Base-by-base conservation (phyloP, 2,329 filamentous ascomycete genomes). In the Ophiosphaerella narmari region DNA sequence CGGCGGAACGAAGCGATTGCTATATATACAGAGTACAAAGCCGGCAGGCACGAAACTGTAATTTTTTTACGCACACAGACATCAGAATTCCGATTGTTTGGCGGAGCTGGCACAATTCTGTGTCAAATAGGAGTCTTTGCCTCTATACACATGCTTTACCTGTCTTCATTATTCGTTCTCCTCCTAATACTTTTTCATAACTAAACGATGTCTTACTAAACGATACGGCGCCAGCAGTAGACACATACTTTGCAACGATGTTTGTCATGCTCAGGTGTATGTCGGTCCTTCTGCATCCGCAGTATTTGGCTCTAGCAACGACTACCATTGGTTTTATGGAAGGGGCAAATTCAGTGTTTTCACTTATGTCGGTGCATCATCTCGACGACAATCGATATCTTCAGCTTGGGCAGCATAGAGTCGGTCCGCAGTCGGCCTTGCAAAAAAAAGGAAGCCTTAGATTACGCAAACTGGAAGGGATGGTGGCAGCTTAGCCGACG, bases 401-500 rank as follows among this genome's bases (percentile, higher is more conserved):
- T 38, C 9, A 14, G 16, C 18, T 18, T 33, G 39, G 12, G 31
- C 11, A 37, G 14, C 14, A 29, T n/a, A 34, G 13, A 9, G 42
- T 38, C 42, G 42, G 37, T 46, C 23, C 44, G 46, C 39, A 43
- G 40, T 38, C 43, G 29, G 46, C 43, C 38, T 41, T 43, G 40
- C 38, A 48, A 35, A 42, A 18, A 18, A 21, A 39, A 48, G 54
- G 59, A 41, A 55, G 26, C 57, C 60, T 57, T 57, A 48, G 39
- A 34, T 37, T 42, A 49, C 41, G 41, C 51, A 48, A 50, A 63
- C 55, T 57, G 52, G 52, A 43, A 54, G 55, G 54, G 54, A 54
- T 55, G 51, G 57, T 56, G 43, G 57, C 54, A 63, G 46, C 43
- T 50, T 57, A 55, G 56, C 60, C 58, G 60, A 54, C 21, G 35